Percentiles rank a stretch among this genome's conserved stretches.
Evolutionary conservation across 495 filamentous ascomycete genomes (phyloP).

Genomic region (Staphylotrichum longicolle): DNA sequence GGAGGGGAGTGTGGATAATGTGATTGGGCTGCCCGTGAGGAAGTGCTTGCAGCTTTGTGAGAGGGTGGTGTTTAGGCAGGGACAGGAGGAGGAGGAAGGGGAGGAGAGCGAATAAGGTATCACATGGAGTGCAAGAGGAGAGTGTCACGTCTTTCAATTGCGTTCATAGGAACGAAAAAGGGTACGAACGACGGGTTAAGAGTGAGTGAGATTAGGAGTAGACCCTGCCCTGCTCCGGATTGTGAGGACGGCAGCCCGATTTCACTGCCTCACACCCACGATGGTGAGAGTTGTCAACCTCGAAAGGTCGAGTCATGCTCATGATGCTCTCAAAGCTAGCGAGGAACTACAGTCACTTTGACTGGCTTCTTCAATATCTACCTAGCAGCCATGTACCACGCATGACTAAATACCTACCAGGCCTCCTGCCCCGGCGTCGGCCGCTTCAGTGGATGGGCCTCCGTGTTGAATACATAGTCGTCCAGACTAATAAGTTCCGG

Average conservation of each 20-base stretch:
- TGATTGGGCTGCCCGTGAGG: slow-evolving; percentile 87
- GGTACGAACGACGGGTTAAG: not conserved
- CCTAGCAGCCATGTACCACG: too few species aligned
- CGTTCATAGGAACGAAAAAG: not conserved
- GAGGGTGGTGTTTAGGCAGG: slow-evolving; percentile 64
- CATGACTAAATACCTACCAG: too few species aligned
- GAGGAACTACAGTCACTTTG: too few species aligned
- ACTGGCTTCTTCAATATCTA: too few species aligned
- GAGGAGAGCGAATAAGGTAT: slow-evolving; percentile 22
- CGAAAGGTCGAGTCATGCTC: too few species aligned
- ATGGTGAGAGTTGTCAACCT: too few species aligned
- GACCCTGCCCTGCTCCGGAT: too few species aligned
- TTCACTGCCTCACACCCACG: too few species aligned
- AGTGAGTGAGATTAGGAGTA: too few species aligned
- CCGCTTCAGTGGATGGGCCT: slow-evolving; percentile 70
- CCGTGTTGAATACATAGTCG: slow-evolving; percentile 82
- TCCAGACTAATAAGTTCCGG: slow-evolving; percentile 69
- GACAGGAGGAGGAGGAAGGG: slow-evolving; percentile 40
- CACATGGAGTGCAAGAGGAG: not conserved
- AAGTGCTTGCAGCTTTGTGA: slow-evolving; percentile 80
- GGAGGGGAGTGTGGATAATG: slow-evolving; percentile 89
- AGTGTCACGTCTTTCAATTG: too few species aligned
- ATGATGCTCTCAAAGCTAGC: too few species aligned
- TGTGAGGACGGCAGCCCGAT: too few species aligned
- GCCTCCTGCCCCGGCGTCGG: slow-evolving; percentile 16